phyloP scores from a whole-genome alignment of 371 early-diverging fungal genomes.

The Rhizopus arrhizus region DNA sequence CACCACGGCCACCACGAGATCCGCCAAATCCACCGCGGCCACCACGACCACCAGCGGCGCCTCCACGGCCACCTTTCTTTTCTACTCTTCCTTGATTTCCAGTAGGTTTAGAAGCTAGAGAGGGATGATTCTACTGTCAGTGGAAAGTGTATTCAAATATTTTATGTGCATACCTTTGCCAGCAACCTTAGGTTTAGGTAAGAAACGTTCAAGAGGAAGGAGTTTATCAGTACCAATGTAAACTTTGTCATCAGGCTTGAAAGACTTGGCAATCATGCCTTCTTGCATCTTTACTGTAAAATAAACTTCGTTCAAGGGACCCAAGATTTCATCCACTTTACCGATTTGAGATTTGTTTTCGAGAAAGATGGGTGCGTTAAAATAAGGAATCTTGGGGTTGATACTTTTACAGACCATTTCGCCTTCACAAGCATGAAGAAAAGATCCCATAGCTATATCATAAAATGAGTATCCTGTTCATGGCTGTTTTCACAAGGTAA shows the following conservation, averaged over 20 bases:
- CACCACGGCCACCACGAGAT: conserved; percentile 14
- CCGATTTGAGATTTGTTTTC: conserved; percentile 98
- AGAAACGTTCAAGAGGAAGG: conserved; percentile 93
- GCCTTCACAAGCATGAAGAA: conserved; percentile 95
- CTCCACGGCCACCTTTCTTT: conserved; percentile 48
- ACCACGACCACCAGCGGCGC: conserved; percentile 8
- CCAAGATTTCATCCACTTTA: conserved; percentile 99
- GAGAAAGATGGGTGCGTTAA: conserved; percentile 97
- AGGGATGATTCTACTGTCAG: background rate
- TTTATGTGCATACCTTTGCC: conserved; percentile 52
- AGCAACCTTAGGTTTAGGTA: conserved; percentile 89
- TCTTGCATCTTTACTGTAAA: conserved; percentile 96
- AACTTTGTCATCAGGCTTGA: conserved; percentile 88
- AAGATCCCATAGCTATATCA: conserved; percentile 85
- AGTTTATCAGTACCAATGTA: conserved; percentile 93
- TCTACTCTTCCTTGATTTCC: conserved; percentile 54
- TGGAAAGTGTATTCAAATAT: background rate
- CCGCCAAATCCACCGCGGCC: conserved; percentile 14
- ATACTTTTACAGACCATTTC: conserved; percentile 95
- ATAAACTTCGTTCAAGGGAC: conserved; percentile 95
- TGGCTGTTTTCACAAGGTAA: conserved; percentile 5
- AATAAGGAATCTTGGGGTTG: conserved; percentile 95
- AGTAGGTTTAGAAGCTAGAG: conserved; percentile 39
- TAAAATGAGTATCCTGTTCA: background rate
- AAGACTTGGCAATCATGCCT: conserved; percentile 90